Evolutionary conservation across 805 yeast genomes (phyloP).

Genomic region (Yamadazyma sp.): DNA sequence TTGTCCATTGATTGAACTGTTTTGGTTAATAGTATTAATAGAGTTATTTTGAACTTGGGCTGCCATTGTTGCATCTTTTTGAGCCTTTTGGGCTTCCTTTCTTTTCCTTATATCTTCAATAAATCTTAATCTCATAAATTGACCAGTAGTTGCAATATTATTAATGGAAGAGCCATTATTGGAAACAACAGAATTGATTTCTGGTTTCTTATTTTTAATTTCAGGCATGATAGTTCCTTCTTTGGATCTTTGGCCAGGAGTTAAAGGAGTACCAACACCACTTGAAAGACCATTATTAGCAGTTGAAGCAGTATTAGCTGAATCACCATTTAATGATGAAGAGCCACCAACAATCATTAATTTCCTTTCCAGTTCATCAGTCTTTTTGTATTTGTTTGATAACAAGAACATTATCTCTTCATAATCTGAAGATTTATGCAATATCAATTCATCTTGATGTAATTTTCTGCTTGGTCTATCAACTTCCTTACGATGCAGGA

Average conservation of each 20-base stretch:
- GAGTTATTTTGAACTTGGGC: slow-evolving; percentile 21
- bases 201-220: slow-evolving; percentile 6
- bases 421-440: slow-evolving; percentile 74
- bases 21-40: slow-evolving; percentile 16
- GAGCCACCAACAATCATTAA: slow-evolving; percentile 37
- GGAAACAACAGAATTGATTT: slow-evolving; percentile 5
- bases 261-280: slow-evolving; percentile 15
- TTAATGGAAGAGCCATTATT: slow-evolving; percentile 4
- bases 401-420: slow-evolving; percentile 78
- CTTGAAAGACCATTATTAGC: slow-evolving; percentile 10
- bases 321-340: slow-evolving; percentile 18
- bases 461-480: slow-evolving; percentile 31
- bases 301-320: slow-evolving; percentile 19
- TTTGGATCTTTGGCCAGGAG: slow-evolving; percentile 12
- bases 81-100: slow-evolving; percentile 44
- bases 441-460: slow-evolving; percentile 39
- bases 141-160: slow-evolving; percentile 26
- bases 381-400: slow-evolving; percentile 36
- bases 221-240: slow-evolving; percentile 12
- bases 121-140: slow-evolving; percentile 82
- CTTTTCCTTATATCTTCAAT: slow-evolving; percentile 82
- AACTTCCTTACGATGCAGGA: slow-evolving; percentile 31
- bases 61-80: slow-evolving; percentile 40
- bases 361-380: slow-evolving; percentile 38
- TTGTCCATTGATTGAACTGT: slow-evolving; percentile 12